Evolutionary conservation across 2,329 filamentous ascomycete species (phyloP), one percentile per base, ranked within the genome.

Genomic region (Aschersonia sp.): DNA sequence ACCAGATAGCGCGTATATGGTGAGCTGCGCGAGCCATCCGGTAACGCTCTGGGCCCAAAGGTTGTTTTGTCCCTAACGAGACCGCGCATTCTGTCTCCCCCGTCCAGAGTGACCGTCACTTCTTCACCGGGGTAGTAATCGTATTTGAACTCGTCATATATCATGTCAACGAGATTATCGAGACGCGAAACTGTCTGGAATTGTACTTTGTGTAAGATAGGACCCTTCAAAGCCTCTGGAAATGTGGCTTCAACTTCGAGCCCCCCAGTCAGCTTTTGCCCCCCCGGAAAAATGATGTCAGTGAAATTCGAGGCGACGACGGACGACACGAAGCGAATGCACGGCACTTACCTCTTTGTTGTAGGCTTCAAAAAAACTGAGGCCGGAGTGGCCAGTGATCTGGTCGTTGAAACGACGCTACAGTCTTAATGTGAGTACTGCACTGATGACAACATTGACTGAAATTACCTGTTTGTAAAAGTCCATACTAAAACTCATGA

Each of bases 371-470:
- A 96, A 96, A 65, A 94, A 98, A 4, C 80, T 90, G 54, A 96
- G 72, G 47, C 84, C 84, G 32, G 88, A 94, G 63, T 94, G 90
- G 47, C 92, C 92, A 10, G 88, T 95, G 54, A 97, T 94, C 62
- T 94, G 86, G 65, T 94, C 95, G 51, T 94, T 95, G 64, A 97
- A 98, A 48, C 84, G 81, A 60, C 81, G 86, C 81, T 90, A 56
- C 42, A 45, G 32, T 45, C 11, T 56, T 50, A 46, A 30, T 47
- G 31, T 50, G 5, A 50, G 46, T 31, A 11, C 10, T 30, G 35
- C 35, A 39, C 35, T 12, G 8, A 12, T 22, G 22, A 22, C 22
- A 22, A 22, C 22, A 22, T 22, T 22, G 22, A 22, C 22, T 22
- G 35, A 42, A n/a, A 11, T 46, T 47, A 86, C 86, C 78, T 94